Conservation (phyloP, 345 rosid species). For the Salix arbutifolia region DNA sequence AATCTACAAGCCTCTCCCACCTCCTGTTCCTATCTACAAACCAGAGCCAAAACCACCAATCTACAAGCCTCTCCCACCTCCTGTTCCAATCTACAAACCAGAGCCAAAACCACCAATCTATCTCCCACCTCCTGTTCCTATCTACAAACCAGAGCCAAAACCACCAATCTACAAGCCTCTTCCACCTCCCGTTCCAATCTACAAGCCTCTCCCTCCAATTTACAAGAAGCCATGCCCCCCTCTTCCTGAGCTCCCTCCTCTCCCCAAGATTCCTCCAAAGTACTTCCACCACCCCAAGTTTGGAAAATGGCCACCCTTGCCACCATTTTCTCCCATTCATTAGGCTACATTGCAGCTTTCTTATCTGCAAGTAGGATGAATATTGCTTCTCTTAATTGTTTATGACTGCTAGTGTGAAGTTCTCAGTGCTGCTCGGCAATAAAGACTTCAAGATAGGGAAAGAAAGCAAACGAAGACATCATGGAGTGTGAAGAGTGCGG, state of each 20-base stretch:
- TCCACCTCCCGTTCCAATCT: background rate
- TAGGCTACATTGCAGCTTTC: background rate
- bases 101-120: too few species aligned
- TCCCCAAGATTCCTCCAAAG: conserved; percentile 15
- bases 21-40: conserved; percentile 13
- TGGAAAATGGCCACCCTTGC: conserved; percentile 21
- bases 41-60: conserved; percentile 13
- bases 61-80: conserved; percentile 3
- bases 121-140: conserved; percentile 6
- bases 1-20: background rate
- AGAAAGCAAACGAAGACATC: background rate
- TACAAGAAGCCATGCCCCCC: conserved; percentile 23
- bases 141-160: background rate
- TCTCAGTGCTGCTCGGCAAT: background rate
- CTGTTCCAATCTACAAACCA: conserved; percentile 17
- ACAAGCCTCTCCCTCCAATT: conserved; percentile 17
- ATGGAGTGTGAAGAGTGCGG: background rate
- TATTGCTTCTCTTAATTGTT: background rate
- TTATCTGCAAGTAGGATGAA: background rate
- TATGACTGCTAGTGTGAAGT: background rate
- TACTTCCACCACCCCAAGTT: conserved; percentile 19
- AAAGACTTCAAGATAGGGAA: background rate
- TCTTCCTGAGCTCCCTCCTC: conserved; percentile 6
- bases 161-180: background rate
- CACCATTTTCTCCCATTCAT: conserved; percentile 21